phyloP scores from a whole-genome alignment of 176 grass and related monocot genomes.

The Raddia guianensis region DNA sequence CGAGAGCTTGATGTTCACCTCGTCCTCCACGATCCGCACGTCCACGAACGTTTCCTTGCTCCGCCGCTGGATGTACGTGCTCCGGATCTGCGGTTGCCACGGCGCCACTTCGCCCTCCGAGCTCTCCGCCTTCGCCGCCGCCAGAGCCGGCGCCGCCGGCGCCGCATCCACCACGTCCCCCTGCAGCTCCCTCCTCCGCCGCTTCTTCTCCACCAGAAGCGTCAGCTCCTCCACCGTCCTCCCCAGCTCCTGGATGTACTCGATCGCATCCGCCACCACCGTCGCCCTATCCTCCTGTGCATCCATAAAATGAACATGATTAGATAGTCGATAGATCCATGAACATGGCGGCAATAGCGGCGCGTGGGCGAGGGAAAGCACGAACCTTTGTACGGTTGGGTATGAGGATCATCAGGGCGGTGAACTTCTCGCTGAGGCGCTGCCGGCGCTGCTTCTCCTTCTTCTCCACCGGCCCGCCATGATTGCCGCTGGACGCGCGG shows the following conservation, averaged over 20 bases:
- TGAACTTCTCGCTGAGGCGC: conserved; percentile 67
- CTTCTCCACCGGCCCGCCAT: conserved; percentile 46
- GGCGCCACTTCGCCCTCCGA: conserved; percentile 45
- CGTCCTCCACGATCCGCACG: conserved; percentile 92
- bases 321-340: neutral
- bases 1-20: conserved; percentile 93
- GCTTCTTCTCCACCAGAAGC: conserved; percentile 70
- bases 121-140: conserved; percentile 43
- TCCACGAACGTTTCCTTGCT: conserved; percentile 90
- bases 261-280: conserved; percentile 70
- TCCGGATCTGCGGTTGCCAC: conserved; percentile 51
- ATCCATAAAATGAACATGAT: neutral
- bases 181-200: conserved; percentile 46
- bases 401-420: conserved; percentile 64
- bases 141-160: neutral
- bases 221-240: conserved; percentile 73
- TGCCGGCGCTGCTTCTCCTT: conserved; percentile 86
- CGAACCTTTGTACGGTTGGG: conserved; percentile 75
- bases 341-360: neutral
- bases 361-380: neutral
- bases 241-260: conserved; percentile 79
- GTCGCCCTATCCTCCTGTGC: conserved; percentile 64
- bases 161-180: conserved; percentile 44
- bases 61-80: conserved; percentile 82
- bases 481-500: conserved; percentile 23